A percentile compares a stretch with the other conserved stretches of the same genome.
phyloP scores from a whole-genome alignment of 306 rosid species.

The Begonia loranthoides region DNA sequence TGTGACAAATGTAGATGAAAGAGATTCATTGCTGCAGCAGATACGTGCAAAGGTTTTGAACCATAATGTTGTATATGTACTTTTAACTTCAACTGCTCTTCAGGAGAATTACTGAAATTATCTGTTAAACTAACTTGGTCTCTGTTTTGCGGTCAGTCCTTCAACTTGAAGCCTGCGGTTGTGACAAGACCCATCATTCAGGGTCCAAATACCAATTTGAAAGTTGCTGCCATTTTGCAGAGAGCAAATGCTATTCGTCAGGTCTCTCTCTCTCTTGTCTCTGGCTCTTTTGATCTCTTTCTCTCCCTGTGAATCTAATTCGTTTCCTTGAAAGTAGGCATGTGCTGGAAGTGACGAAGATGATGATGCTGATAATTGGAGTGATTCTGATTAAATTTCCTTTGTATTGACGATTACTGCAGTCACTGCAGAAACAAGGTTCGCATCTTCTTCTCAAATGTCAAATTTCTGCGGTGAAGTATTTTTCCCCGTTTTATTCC shows the following conservation, averaged over 20 bases:
- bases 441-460: slow-evolving; percentile 9
- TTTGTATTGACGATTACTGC: slow-evolving; percentile 11
- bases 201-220: slow-evolving; percentile 79
- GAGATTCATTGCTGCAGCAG: slow-evolving; percentile 69
- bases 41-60: slow-evolving; percentile 90
- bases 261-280: slow-evolving; percentile 32
- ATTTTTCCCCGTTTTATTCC: too few species aligned
- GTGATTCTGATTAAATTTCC: slow-evolving; percentile 40
- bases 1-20: slow-evolving; percentile 60
- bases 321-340: slow-evolving; percentile 42
- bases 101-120: not conserved
- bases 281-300: not conserved
- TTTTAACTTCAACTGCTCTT: not conserved
- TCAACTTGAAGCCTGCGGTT: slow-evolving; percentile 81
- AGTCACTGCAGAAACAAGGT: not conserved
- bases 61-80: slow-evolving; percentile 9
- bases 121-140: slow-evolving; percentile 4
- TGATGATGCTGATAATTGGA: slow-evolving; percentile 68
- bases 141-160: slow-evolving; percentile 43
- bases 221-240: slow-evolving; percentile 83
- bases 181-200: slow-evolving; percentile 43
- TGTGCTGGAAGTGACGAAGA: slow-evolving; percentile 88
- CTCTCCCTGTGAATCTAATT: not conserved
- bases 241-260: slow-evolving; percentile 90
- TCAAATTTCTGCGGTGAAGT: slow-evolving; percentile 11